Evolutionary conservation across 257 asterid genomes (phyloP).

Genomic region (Primulina huaijiensis): DNA sequence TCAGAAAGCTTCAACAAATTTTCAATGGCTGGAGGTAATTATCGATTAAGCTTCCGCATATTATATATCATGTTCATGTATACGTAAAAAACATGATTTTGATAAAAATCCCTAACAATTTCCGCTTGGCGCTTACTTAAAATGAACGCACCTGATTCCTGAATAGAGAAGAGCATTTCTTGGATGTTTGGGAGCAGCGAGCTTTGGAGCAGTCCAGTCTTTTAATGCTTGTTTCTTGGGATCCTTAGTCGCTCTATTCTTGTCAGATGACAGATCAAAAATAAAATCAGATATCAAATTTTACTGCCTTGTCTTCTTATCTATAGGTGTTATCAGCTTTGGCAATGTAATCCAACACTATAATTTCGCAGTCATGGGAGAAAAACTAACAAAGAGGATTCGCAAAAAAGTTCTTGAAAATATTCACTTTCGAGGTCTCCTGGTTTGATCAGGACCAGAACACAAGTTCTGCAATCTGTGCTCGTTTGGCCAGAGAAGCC

Average conservation of each 20-base stretch:
- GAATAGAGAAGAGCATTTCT: conserved; percentile 69
- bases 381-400: conserved; percentile 52
- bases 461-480: conserved; percentile 56
- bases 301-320: conserved; percentile 38
- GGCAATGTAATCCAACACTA: conserved; percentile 65
- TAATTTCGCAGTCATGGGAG: conserved; percentile 70
- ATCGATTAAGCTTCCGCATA: too few relatives aligned
- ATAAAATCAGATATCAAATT: conserved; percentile 41
- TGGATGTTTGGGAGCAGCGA: conserved; percentile 59
- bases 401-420: conserved; percentile 48
- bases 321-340: conserved; percentile 44
- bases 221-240: conserved; percentile 61
- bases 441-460: conserved; percentile 73
- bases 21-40: too few relatives aligned
- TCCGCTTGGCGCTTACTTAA: conserved; percentile 46
- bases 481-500: conserved; percentile 59
- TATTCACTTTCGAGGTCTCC: conserved; percentile 54
- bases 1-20: too few relatives aligned
- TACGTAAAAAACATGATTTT: too few relatives aligned
- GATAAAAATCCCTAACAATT: too few relatives aligned
- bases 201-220: conserved; percentile 63
- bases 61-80: too few relatives aligned
- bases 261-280: conserved; percentile 30
- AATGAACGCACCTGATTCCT: conserved; percentile 63
- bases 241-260: conserved; percentile 52